phyloP scores from a whole-genome alignment of 495 filamentous ascomycete genomes.

The Penicillium antarcticum region DNA sequence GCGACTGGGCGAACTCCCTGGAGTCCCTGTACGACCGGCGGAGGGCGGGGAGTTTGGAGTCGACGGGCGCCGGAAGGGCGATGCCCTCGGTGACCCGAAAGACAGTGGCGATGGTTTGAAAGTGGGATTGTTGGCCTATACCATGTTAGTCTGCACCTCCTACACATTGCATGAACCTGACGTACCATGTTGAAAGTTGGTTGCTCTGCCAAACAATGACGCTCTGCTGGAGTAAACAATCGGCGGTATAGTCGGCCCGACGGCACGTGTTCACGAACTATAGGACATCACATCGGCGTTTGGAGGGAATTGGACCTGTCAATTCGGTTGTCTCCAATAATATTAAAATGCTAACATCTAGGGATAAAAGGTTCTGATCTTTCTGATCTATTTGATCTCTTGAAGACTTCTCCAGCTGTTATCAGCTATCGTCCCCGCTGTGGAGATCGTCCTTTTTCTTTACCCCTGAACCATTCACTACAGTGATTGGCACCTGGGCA shows the following conservation, averaged over 20 bases:
- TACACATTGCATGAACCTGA: not conserved
- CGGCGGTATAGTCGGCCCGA: constrained; percentile 1
- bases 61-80: constrained; percentile 69
- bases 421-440: constrained; percentile 32
- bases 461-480: constrained; percentile 6
- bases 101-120: constrained; percentile 74
- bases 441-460: constrained; percentile 30
- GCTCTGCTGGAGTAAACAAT: constrained; percentile 7
- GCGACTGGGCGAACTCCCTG: constrained; percentile 42
- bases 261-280: not conserved
- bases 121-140: constrained; percentile 40
- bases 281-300: too few relatives aligned
- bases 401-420: constrained; percentile 8
- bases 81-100: constrained; percentile 64
- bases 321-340: too few relatives aligned
- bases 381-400: not conserved
- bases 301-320: too few relatives aligned
- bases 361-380: too few relatives aligned
- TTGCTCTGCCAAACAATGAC: constrained; percentile 5
- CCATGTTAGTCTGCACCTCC: not conserved
- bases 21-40: constrained; percentile 30
- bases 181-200: constrained; percentile 24
- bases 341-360: too few relatives aligned
- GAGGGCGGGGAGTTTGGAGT: constrained; percentile 46
- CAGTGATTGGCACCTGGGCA: not conserved